Evolutionary conservation across 1,139 yeast species (phyloP).

Genomic region (Saccharomyces uvarum): DNA sequence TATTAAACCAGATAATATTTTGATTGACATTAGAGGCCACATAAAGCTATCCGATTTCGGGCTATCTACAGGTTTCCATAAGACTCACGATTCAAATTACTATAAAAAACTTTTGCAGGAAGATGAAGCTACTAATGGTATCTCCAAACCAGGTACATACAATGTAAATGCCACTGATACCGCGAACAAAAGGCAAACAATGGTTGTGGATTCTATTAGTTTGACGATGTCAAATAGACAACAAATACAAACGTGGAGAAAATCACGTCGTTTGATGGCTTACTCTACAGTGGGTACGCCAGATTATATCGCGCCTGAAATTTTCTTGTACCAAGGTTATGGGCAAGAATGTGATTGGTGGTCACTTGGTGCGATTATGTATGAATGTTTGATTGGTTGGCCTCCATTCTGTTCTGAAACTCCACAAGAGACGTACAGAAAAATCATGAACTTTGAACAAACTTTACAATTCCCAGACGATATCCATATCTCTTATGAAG

Average conservation of each 20-base stretch:
- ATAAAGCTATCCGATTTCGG: conserved; percentile 76
- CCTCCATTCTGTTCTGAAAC: conserved; percentile 98
- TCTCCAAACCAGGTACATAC: conserved; percentile 32
- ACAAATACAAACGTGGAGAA: conserved; percentile 98
- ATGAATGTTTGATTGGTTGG: conserved; percentile 97
- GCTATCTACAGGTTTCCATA: conserved; percentile 78
- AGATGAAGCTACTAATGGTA: conserved; percentile 34
- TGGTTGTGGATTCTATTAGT: conserved; percentile 92
- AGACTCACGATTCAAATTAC: conserved; percentile 74
- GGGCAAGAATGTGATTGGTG: conserved; percentile 99
- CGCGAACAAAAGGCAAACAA: conserved; percentile 52
- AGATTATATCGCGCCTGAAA: conserved; percentile 97
- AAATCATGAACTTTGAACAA: conserved; percentile 92
- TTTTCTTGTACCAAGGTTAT: conserved; percentile 92
- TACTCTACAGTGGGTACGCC: conserved; percentile 98
- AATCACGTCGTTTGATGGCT: conserved; percentile 92
- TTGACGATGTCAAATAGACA: conserved; percentile 93
- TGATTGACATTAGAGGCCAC: conserved; percentile 75
- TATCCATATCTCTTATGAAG: conserved; percentile 85
- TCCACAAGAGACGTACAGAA: conserved; percentile 95
- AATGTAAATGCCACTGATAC: conserved; percentile 13
- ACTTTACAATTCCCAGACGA: conserved; percentile 92
- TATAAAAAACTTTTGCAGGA: conserved; percentile 65
- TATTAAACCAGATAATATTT: conserved; percentile 77
- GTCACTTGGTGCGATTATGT: conserved; percentile 98